Conservation (phyloP, 371 early-diverging fungal genomes). For the Apophysomyces sp. region DNA sequence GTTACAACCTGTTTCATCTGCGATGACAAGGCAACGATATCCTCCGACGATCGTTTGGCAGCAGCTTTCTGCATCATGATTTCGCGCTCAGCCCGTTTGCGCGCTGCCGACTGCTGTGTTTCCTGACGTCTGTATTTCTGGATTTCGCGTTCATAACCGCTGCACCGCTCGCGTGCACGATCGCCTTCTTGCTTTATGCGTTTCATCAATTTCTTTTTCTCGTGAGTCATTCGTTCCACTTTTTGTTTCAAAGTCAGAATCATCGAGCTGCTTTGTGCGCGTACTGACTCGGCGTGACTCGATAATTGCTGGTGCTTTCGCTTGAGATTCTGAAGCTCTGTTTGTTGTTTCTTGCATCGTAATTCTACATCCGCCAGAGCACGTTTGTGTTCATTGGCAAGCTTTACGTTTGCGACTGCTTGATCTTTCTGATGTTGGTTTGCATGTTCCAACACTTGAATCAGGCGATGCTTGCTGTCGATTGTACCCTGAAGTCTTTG, state of each 20-base stretch:
- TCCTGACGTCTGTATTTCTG: conserved; percentile 1
- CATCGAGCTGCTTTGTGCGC: conserved; percentile 40
- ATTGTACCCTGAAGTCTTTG: conserved; percentile 9
- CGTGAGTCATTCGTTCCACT: conserved; percentile 58
- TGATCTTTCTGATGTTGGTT: conserved; percentile 29
- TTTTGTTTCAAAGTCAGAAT: conserved; percentile 46
- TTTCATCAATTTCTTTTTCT: conserved; percentile 73
- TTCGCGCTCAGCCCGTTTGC: conserved; percentile 25
- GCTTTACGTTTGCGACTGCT: conserved; percentile 41
- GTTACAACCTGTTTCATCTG: neutral
- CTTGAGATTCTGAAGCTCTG: conserved; percentile 57
- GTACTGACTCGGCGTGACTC: conserved; percentile 42
- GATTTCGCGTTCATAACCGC: conserved; percentile 44
- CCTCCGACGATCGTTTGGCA: conserved; percentile 23
- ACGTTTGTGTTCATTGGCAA: conserved; percentile 28
- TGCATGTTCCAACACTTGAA: conserved; percentile 44
- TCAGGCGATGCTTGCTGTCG: conserved; percentile 40
- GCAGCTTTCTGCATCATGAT: conserved; percentile 22
- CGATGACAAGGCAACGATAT: neutral
- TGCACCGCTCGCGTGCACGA: conserved; percentile 26
- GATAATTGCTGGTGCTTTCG: conserved; percentile 54
- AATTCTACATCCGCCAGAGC: conserved; percentile 25
- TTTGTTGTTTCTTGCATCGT: conserved; percentile 68
- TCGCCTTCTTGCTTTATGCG: conserved; percentile 44
- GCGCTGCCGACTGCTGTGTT: neutral